These are phyloP conservation scores for Roridomyces roridus DNA, from an alignment of 768 basidiomycete species.

Conservation along the genomic window DNA sequence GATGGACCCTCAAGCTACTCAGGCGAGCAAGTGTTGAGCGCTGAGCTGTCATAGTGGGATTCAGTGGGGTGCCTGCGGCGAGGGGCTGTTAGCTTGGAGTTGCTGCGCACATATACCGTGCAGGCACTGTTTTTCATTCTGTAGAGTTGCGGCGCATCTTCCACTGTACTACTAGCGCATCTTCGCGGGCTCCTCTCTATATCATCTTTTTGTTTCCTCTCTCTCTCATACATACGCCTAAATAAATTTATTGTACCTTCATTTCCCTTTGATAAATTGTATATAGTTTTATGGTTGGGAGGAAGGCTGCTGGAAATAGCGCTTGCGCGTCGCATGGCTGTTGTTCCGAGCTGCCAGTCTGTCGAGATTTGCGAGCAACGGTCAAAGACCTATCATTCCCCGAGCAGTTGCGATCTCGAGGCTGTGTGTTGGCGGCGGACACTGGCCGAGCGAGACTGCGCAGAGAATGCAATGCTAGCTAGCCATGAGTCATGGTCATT, in stretches of 20 bases:
- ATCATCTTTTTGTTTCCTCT: neutral
- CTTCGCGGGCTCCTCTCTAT: neutral
- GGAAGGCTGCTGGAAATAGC: too few species aligned
- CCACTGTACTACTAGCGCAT: neutral
- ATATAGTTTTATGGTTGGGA: neutral
- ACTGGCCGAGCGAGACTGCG: too few species aligned
- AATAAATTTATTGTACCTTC: constrained; percentile 12
- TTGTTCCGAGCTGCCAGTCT: too few species aligned
- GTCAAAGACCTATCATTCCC: too few species aligned
- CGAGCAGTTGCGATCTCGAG: too few species aligned
- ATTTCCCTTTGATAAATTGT: neutral
- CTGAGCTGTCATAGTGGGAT: constrained; percentile 33
- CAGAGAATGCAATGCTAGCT: too few species aligned
- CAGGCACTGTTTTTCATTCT: neutral
- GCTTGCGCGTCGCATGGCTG: too few species aligned
- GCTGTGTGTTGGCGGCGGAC: too few species aligned
- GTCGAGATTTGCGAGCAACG: too few species aligned
- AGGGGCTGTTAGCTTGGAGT: neutral
- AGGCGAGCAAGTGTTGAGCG: constrained; percentile 73
- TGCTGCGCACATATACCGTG: too few species aligned
- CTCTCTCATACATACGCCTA: constrained; percentile 6
- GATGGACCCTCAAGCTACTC: constrained; percentile 62
- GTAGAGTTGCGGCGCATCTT: constrained; percentile 14
- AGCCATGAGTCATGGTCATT: too few species aligned
- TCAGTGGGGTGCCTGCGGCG: neutral